Evolutionary conservation across 805 yeast species (phyloP), one percentile per base, ranked within the genome.

Genomic region (Wickerhamiella brachini): DNA sequence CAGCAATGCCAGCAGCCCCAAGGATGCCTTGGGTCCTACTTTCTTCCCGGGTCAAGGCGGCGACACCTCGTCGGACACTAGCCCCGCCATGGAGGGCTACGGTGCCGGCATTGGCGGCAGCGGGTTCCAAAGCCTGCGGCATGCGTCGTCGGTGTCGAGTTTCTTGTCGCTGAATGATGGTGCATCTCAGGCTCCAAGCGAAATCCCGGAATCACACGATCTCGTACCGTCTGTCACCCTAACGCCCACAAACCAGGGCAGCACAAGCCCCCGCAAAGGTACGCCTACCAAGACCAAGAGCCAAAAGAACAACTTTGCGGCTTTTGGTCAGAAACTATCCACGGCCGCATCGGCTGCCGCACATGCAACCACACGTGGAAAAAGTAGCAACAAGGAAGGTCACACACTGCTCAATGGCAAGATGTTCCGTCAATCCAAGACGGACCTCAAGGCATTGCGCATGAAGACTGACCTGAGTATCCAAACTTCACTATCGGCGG

Each of bases 261-360:
- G 15, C 17, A 17, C 8, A 7, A 37, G 41, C 20, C 41, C 41
- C 5, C 17, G 20, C 20, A 37, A 37, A 37, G 20, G 41, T 9
- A 37, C 41, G 20, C 41, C 44, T 4, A 20, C 44, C 5, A 41
- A 41, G 24, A 10, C 44, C 34, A 56, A 56, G 45, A 57, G 55
- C 50, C 54, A 58, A 29, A 56, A 56, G 43, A 57, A 56, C 50
- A 55, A 58, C 37, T 24, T 57, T 20, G 60, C 61, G 8, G 54
- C 54, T 12, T 53, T 57, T 45, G 59, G 62, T 21, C 60, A 61
- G 8, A 59, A 58, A 46, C 44, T 59, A n/a, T 57, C 61, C 9
- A 63, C 60, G 1, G 67, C 67, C 2, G 65, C 65, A 5, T 56
- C 67, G 5, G 62, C 62, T 1, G 66, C 67, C 1, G 65, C 65